Evolutionary conservation across 352 stramenopile species (phyloP), one percentile per base, ranked within the genome.

Genomic region (Globisporangium emineosum): DNA sequence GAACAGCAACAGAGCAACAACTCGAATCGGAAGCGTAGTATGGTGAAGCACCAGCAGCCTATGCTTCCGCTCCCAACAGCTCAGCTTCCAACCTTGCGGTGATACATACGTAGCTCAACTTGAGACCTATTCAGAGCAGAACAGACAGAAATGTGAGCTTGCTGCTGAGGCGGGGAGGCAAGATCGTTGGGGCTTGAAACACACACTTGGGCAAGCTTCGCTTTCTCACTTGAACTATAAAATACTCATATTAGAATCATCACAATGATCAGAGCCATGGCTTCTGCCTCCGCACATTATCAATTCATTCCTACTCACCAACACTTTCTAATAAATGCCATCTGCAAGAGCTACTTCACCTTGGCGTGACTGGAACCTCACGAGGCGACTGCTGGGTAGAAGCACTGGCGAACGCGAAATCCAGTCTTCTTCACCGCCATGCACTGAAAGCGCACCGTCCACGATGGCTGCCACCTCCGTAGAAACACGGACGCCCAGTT

Each of bases 191-290:
- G 35, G 35, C 10, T 15, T 42, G n/a, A n/a, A 47, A 47, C 7
- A 47, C 40, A 47, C 40, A 23, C 40, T 47, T 12, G 17, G 17
- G 4, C 40, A 23, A 47, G 40, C 40, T 47, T 47, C 40, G 19
- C 23, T 47, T n/a, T 21, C 40, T 23, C 37, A 19, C 35, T 42
- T 42, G 12, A 47, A 52, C 57, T 55, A 62, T 52, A 66, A 61
- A 66, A 66, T 66, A 62, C 60, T 66, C 60, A 53, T 62, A 37
- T 58, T 40, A 27, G 52, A 40, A 37, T 58, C 52, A 58, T 45
- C 52, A 58, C 23, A 32, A 42, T 47, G 55, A 64, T 47, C 55
- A 64, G 37, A 64, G 40, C 6, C 40, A 47, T 47, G 40, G 40
- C 29, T 57, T 55, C 25, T 57, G 29, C 27, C 19, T 47, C 40